Evolutionary conservation across 768 basidiomycete species (phyloP).

Genomic region (Suillus weaverae): DNA sequence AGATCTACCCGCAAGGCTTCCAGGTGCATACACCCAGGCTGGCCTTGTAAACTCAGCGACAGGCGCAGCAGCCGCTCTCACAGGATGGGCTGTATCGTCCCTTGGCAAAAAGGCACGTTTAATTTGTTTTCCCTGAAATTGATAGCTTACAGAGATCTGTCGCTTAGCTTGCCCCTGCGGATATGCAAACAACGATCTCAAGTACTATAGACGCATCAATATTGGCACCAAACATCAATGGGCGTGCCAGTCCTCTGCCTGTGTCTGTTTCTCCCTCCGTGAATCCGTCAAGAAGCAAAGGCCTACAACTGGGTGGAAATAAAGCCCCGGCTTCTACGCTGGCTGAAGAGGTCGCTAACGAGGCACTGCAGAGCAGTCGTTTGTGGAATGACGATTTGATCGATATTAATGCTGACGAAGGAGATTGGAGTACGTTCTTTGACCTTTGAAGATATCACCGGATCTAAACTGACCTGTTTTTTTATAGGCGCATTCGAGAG

Average conservation of each 20-base stretch:
- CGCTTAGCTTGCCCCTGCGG: conserved; percentile 63
- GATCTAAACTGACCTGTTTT: not conserved
- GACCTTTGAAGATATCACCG: not conserved
- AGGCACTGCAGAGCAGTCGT: conserved; percentile 38
- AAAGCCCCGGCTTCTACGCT: conserved; percentile 45
- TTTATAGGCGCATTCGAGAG: conserved; percentile 74
- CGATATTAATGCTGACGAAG: conserved; percentile 90
- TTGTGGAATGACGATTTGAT: conserved; percentile 86
- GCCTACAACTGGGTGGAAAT: conserved; percentile 68
- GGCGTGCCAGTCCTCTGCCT: not conserved
- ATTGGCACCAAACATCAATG: conserved; percentile 39
- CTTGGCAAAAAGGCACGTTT: conserved; percentile 72
- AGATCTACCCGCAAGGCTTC: conserved; percentile 27
- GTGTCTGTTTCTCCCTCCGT: conserved; percentile 12
- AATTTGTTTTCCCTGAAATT: not conserved
- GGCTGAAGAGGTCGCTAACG: conserved; percentile 53
- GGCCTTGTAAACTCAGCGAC: conserved; percentile 80
- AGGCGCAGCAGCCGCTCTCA: conserved; percentile 87
- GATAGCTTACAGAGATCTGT: not conserved
- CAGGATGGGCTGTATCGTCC: conserved; percentile 95
- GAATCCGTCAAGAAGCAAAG: conserved; percentile 45
- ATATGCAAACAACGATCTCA: conserved; percentile 69
- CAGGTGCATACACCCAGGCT: conserved; percentile 28
- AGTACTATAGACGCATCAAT: conserved; percentile 38
- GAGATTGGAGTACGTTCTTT: conserved; percentile 82